Base-by-base conservation (phyloP, 257 asterid species). In the Lavandula angustifolia region DNA sequence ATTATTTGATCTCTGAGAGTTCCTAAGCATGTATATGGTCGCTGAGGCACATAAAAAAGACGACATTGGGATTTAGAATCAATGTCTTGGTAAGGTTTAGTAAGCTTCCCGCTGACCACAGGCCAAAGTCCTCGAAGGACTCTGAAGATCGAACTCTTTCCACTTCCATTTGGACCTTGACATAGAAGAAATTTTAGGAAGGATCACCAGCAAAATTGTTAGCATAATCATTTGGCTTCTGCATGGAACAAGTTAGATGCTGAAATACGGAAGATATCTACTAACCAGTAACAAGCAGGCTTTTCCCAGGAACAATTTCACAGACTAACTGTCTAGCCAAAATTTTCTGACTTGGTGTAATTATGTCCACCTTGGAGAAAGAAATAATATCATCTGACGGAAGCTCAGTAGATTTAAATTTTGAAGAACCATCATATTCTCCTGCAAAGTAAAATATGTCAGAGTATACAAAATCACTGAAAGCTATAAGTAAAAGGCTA, bases 61-160 rank as follows among this genome's bases (percentile, higher is more conserved):
- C 85, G 77, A 60, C 87, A 76, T 33, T 76, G 70, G 9, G 82
- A 85, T 74, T 73, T 85, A n/a, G 78, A 60, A 69, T 75, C 81
- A 64, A 71, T 50, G 10, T 73, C 72, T 61, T 80, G 87, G 38
- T 65, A 64, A 11, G 97, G 97, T 78, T 71, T 90, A 44, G 74
- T 69, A 46, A 90, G 95, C 62, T 74, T 84, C 63, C 99, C 97
- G 74, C 81, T 82, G 47, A 87, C 89, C 66, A 86, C 91, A 17
- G 97, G 99, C 99, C 99, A 94, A 51, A 94, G 95, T 64, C 95
- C 97, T 57, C 96, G 83, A 56, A 94, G 95, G 58, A 90, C 99
- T 83, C 99, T 75, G 82, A 94, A 94, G 74, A 94, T 76, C 9
- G 99, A 94, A 76, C 99, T 94, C 84, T 94, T 90, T 50, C 99